Conservation (phyloP, 768 basidiomycete genomes). For the Polyporus arcularius region DNA sequence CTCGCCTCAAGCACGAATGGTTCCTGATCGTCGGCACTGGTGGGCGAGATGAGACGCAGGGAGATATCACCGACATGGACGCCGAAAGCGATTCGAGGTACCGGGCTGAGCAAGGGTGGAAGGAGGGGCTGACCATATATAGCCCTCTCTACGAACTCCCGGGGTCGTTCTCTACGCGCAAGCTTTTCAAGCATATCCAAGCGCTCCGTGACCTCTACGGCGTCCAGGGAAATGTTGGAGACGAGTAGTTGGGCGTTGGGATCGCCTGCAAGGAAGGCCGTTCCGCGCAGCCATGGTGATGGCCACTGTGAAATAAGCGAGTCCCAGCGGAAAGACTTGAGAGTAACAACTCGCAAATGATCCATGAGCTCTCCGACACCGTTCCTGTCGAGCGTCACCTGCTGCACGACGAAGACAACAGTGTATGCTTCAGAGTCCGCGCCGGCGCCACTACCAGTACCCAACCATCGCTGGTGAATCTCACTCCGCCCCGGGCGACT, state of each 20-base stretch:
- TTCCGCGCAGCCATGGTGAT: conserved; percentile 49
- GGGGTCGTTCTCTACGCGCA: conserved; percentile 20
- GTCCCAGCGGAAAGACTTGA: conserved; percentile 43
- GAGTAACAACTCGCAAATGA: conserved; percentile 40
- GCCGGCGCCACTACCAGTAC: conserved; percentile 36
- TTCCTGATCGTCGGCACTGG: conserved; percentile 37
- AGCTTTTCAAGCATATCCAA: conserved; percentile 51
- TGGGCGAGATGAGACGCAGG: conserved; percentile 51
- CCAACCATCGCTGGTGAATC: conserved; percentile 56
- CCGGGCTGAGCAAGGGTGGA: conserved; percentile 32
- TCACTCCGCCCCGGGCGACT: conserved; percentile 47
- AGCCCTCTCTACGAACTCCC: conserved; percentile 18
- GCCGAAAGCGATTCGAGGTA: conserved; percentile 54
- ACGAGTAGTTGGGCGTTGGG: conserved; percentile 60
- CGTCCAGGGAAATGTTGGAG: conserved; percentile 34
- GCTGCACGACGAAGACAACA: conserved; percentile 44
- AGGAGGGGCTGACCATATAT: conserved; percentile 24
- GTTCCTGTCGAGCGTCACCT: conserved; percentile 47
- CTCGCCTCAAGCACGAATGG: conserved; percentile 58
- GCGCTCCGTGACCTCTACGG: conserved; percentile 53
- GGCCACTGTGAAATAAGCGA: conserved; percentile 63
- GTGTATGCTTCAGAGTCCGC: conserved; percentile 47
- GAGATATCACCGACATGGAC: conserved; percentile 51
- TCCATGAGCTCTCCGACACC: conserved; percentile 22
- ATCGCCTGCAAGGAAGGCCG: conserved; percentile 55